Base-by-base conservation (phyloP, 2,329 filamentous ascomycete species). In the Leptodontidium sp. region DNA sequence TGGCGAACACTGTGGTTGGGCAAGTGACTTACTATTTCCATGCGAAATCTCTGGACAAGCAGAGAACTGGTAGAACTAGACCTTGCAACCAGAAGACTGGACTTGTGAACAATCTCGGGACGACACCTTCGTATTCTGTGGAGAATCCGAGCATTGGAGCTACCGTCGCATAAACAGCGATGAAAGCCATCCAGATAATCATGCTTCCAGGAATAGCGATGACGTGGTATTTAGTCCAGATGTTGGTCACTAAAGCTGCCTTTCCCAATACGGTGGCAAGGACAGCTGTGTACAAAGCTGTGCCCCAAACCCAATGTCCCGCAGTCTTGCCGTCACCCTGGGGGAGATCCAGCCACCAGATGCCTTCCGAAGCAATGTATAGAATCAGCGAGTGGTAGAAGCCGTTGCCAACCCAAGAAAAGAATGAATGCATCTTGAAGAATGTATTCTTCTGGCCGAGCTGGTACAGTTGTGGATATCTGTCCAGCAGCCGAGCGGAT, bases 151-250 rank as follows among this genome's bases (percentile, higher is more conserved):
- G 82, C 82, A 90, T 94, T 0, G 96, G 96, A 29, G 93, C 95
- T 0, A 96, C 91, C 29, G 87, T 93, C 49, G 90, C 94, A 81
- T 98, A 99, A 1, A 91, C 88, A 3, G 94, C 93, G 72, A 98
- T 87, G 79, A 98, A 97, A 45, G 89, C 88, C 79, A 97, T 89
- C 96, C 96, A 99, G 75, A 99, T 88, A 21, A 91, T 81, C 86
- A 99, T 91, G 71, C 93, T 97, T 47, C 96, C 96, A 0, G 96
- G 96, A 72, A 99, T 99, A 43, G 96, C 94, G 72, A 98, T 88
- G 72, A 99, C 88, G 70, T 97, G 94, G 80, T 97, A 99, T 82
- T 99, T 99, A 59, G 96, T 99, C 96, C 96, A 99, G 81, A 97
- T 95, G 80, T 93, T 98, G 26, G 95, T 97, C 73, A 98, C 93